Base-by-base conservation (phyloP, 2,329 filamentous ascomycete genomes). In the Tolypocladium tundrense region DNA sequence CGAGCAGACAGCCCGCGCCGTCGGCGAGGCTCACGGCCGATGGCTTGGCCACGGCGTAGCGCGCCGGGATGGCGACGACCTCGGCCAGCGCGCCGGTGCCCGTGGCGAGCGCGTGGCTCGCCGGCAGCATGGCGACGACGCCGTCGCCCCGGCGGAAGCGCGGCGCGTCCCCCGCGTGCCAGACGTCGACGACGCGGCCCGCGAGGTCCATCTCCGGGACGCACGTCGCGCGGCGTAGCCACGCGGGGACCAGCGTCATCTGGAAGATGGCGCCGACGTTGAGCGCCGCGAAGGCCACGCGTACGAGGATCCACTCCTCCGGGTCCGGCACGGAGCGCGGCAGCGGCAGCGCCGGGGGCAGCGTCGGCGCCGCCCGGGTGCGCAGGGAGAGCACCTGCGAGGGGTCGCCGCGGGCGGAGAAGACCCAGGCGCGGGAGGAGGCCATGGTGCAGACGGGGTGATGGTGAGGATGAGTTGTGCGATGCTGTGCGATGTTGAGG, bases 151-250 rank as follows among this genome's bases (percentile, higher is more conserved):
- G 66, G 2, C 53, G 45, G 57, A 72, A 70, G 40, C 65, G 62
- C 53, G 16, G 62, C 27, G 4, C 21, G 21, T 45, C 42, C 42
- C 10, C 42, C 21, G 42, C 67, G 37, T 67, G 57, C 68, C 72
- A 73, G 0, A 74, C 65, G 8, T 71, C 70, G 1, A 70, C 62
- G 9, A 79, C 67, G 5, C 67, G 69, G 9, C 77, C 77, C 1
- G 73, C 72, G 42, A 78, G 72, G 58, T 79, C 76, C 61, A 75
- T 70, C 19, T 77, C 76, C 7, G 76, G 75, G 1, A 73, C 70
- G 51, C 58, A 75, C 5, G 59, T 68, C 54, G 61, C 64, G 61
- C 62, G 63, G 61, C 77, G 73, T 60, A 69, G 68, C 53, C 71
- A 69, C 57, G 62, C 68, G 56, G 76, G 75, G 41, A 77, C 60